Conservation (phyloP, 495 filamentous ascomycete species). For the Hyaloscypha bicolor region DNA sequence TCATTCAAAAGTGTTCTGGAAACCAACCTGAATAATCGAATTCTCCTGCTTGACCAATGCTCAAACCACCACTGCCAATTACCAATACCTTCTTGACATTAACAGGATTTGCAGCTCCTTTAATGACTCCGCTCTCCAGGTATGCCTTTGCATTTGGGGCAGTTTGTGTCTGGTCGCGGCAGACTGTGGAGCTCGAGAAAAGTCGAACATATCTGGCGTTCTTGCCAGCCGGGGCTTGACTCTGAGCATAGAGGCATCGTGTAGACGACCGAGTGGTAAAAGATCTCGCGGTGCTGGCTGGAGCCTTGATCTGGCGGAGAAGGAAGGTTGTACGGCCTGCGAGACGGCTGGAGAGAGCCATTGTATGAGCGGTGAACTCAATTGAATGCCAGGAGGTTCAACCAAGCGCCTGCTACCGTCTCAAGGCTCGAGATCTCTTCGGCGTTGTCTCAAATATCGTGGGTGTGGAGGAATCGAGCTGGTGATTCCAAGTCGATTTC, state of each 20-base stretch:
- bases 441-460: constrained; percentile 1
- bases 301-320: constrained; percentile 28
- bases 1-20: constrained; percentile 14
- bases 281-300: constrained; percentile 19
- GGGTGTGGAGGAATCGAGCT: constrained; percentile 8
- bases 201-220: constrained; percentile 24
- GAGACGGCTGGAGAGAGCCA: constrained; percentile 28
- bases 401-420: constrained; percentile 14
- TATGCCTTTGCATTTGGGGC: constrained; percentile 88
- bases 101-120: constrained; percentile 58
- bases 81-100: constrained; percentile 99
- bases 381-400: constrained; percentile 16
- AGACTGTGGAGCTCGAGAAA: constrained; percentile 29
- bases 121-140: constrained; percentile 81
- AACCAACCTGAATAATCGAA: constrained; percentile 94
- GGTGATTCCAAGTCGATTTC: background rate
- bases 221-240: constrained; percentile 18
- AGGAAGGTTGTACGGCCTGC: constrained; percentile 26
- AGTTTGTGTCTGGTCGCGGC: constrained; percentile 48
- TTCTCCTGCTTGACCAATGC: constrained; percentile 97
- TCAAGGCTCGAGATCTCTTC: background rate
- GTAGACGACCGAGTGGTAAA: constrained; percentile 31
- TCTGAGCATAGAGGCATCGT: constrained; percentile 25
- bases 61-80: constrained; percentile 92
- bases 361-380: constrained; percentile 21